Evolutionary conservation across 495 filamentous ascomycete genomes (phyloP).

Genomic region (Penicillium antarcticum): DNA sequence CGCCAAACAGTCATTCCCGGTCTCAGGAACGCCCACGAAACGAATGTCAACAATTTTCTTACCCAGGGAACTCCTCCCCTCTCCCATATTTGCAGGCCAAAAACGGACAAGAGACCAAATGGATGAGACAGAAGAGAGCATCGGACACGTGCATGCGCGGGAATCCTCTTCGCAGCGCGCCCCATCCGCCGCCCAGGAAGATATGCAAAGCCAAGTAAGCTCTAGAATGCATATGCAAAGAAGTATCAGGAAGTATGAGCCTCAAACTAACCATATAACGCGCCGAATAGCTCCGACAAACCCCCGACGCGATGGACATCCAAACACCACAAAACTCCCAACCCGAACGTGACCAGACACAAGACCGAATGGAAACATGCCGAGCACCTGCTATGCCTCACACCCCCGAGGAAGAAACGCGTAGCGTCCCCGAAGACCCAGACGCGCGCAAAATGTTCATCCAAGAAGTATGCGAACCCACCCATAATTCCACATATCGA

Average conservation of each 20-base stretch:
- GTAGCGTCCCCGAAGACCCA: constrained; percentile 31
- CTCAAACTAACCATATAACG: constrained; percentile 12
- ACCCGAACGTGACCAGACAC: constrained; percentile 16
- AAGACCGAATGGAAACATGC: constrained; percentile 13
- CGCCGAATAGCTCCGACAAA: constrained; percentile 12
- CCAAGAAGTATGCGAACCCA: constrained; percentile 32
- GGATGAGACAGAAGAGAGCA: constrained; percentile 22
- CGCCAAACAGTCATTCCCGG: constrained; percentile 21
- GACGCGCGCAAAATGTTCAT: constrained; percentile 42
- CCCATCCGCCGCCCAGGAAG: constrained; percentile 11
- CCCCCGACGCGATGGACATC: constrained; percentile 20
- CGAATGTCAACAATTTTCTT: constrained; percentile 26
- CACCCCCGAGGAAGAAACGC: constrained; percentile 9
- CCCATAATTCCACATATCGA: background rate
- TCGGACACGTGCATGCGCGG: constrained; percentile 13
- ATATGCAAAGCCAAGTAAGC: constrained; percentile 24
- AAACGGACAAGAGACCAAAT: constrained; percentile 44
- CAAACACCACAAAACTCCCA: constrained; percentile 13
- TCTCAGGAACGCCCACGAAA: constrained; percentile 31
- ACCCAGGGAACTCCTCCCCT: constrained; percentile 37
- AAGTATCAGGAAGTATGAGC: background rate
- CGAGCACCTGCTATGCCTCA: constrained; percentile 6
- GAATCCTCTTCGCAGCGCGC: constrained; percentile 7
- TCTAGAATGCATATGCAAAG: background rate
- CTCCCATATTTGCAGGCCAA: constrained; percentile 39